These are phyloP conservation scores for Plasmopara halstedii DNA, from an alignment of 352 stramenopile genomes.

Conservation along the genomic window DNA sequence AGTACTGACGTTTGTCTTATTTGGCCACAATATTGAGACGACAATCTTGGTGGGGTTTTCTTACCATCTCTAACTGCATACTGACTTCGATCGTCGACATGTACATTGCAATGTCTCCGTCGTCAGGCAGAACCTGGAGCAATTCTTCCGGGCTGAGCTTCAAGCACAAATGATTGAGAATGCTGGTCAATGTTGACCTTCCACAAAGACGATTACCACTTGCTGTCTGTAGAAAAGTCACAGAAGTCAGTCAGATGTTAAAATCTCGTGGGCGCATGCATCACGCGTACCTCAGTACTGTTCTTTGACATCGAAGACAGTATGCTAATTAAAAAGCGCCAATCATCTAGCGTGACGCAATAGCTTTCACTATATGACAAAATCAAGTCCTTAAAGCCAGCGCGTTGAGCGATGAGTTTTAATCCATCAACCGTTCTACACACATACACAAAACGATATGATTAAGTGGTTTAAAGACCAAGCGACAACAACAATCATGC, in stretches of 20 bases:
- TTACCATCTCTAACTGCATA: constrained; percentile 37
- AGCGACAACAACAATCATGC: constrained; percentile 20
- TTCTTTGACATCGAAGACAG: constrained; percentile 40
- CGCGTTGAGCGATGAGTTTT: constrained; percentile 40
- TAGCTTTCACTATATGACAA: constrained; percentile 68
- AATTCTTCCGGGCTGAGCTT: constrained; percentile 71
- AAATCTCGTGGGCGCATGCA: background rate
- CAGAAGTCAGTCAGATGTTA: background rate
- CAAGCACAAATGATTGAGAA: constrained; percentile 61
- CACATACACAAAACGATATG: constrained; percentile 2
- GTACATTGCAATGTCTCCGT: constrained; percentile 64
- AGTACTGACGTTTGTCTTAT: background rate
- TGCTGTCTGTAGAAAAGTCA: constrained; percentile 1
- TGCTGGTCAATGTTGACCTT: constrained; percentile 41
- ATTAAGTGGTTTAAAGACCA: background rate
- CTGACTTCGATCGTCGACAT: constrained; percentile 68
- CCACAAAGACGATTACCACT: constrained; percentile 18
- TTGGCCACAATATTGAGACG: constrained; percentile 13
- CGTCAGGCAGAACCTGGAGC: constrained; percentile 68
- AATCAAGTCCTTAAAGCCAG: constrained; percentile 52
- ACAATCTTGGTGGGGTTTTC: constrained; percentile 22
- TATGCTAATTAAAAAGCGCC: constrained; percentile 63
- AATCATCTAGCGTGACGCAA: constrained; percentile 65
- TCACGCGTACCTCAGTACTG: constrained; percentile 25
- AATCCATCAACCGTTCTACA: constrained; percentile 45